Evolutionary conservation across 257 asterid species (phyloP).

Genomic region (Henckelia pumila): DNA sequence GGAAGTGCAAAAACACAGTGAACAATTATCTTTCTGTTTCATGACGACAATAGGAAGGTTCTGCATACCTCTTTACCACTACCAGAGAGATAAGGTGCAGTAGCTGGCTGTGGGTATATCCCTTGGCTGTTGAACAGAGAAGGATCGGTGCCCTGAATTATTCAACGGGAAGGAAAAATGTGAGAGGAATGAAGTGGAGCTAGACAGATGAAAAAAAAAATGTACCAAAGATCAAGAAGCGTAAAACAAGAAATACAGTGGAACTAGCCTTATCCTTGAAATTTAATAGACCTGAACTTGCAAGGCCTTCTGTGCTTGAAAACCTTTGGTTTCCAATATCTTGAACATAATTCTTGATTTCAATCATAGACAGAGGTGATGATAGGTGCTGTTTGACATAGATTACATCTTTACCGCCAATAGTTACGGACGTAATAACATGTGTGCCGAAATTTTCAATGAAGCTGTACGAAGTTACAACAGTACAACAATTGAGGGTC

Average conservation of each 20-base stretch:
- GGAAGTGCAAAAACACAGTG: not conserved
- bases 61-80: constrained; percentile 75
- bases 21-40: not conserved
- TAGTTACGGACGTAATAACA: constrained; percentile 68
- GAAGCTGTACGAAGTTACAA: constrained; percentile 49
- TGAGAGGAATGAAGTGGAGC: constrained; percentile 16
- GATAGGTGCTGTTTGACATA: constrained; percentile 67
- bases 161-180: constrained; percentile 16
- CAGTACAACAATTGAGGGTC: constrained; percentile 25
- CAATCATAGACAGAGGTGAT: constrained; percentile 62
- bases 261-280: constrained; percentile 73
- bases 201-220: constrained; percentile 8
- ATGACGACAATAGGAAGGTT: constrained; percentile 7
- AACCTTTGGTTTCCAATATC: constrained; percentile 87
- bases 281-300: constrained; percentile 70
- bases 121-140: constrained; percentile 80
- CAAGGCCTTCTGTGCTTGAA: constrained; percentile 57
- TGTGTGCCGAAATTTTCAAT: constrained; percentile 88
- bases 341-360: constrained; percentile 79
- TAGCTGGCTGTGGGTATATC: constrained; percentile 77
- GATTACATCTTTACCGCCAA: constrained; percentile 88
- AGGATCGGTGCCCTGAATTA: constrained; percentile 63
- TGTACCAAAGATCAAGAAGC: constrained; percentile 12
- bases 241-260: constrained; percentile 22
- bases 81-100: constrained; percentile 59